Percentiles rank a stretch among this genome's conserved stretches.
Conservation (phyloP, 2,329 filamentous ascomycete species). For the Nothophaeocryptopus gaeumannii region DNA sequence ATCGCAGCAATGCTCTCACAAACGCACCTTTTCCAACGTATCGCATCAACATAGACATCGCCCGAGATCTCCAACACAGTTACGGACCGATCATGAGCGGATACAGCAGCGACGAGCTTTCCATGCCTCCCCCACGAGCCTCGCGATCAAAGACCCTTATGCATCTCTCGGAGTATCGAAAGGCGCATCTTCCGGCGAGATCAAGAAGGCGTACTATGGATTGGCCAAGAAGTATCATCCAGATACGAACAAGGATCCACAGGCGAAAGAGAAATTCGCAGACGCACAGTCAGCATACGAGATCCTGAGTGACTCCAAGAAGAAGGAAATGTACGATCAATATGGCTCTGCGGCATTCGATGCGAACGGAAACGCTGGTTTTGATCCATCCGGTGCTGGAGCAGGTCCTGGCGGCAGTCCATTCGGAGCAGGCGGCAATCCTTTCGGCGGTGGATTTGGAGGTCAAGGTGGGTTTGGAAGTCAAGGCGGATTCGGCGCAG, state of each 20-base stretch:
- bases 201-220: conserved; percentile 98
- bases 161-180: conserved; percentile 80
- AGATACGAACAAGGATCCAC: conserved; percentile 92
- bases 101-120: conserved; percentile 42
- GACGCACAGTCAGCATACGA: conserved; percentile 95
- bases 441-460: conserved; percentile 46
- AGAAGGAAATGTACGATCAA: conserved; percentile 87
- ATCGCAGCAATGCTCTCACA: conserved; percentile 14
- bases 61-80: conserved; percentile 13
- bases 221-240: conserved; percentile 97
- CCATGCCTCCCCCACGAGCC: conserved; percentile 56
- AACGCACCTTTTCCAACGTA: conserved; percentile 16
- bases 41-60: conserved; percentile 12
- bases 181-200: conserved; percentile 75
- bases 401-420: conserved; percentile 62
- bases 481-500: conserved; percentile 49
- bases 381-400: conserved; percentile 67
- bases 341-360: conserved; percentile 79
- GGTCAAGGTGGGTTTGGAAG: conserved; percentile 36
- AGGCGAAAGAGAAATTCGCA: conserved; percentile 90
- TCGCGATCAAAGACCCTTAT: conserved; percentile 74
- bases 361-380: conserved; percentile 58
- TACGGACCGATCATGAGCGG: conserved; percentile 28
- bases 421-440: conserved; percentile 57
- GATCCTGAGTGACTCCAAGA: conserved; percentile 85